Evolutionary conservation across 768 basidiomycete species (phyloP).

Genomic region (Saitozyma sp.): DNA sequence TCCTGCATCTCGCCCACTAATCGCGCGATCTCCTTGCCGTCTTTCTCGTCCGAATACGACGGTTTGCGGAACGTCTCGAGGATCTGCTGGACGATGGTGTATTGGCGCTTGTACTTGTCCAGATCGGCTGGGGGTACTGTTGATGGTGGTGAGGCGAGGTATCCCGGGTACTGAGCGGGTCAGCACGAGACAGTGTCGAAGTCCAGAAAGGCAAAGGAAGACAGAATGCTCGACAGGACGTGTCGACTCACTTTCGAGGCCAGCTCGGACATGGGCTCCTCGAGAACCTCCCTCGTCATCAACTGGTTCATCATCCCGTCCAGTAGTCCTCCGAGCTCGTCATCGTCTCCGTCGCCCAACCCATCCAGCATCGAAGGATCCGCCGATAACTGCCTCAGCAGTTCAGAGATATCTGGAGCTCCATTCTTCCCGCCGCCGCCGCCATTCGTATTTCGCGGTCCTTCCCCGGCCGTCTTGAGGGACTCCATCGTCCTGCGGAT

Average conservation of each 20-base stretch:
- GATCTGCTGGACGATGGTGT: slow-evolving; percentile 40
- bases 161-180: slow-evolving; percentile 46
- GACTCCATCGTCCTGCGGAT: slow-evolving; percentile 33
- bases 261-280: slow-evolving; percentile 52
- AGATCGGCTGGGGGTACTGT: slow-evolving; percentile 32
- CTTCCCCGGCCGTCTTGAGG: slow-evolving; percentile 20
- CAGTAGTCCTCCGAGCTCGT: slow-evolving; percentile 43
- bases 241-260: slow-evolving; percentile 44
- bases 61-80: slow-evolving; percentile 40
- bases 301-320: slow-evolving; percentile 54
- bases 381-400: slow-evolving; percentile 28
- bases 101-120: slow-evolving; percentile 41
- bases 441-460: not conserved
- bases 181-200: slow-evolving; percentile 1
- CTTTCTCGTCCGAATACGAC: slow-evolving; percentile 40
- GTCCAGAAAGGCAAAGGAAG: not conserved
- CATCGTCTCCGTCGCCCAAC: slow-evolving; percentile 34
- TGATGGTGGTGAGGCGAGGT: slow-evolving; percentile 44
- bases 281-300: slow-evolving; percentile 52
- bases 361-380: slow-evolving; percentile 31
- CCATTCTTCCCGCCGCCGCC: slow-evolving; percentile 8
- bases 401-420: slow-evolving; percentile 27
- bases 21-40: slow-evolving; percentile 32
- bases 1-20: slow-evolving; percentile 51
- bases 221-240: not conserved